Evolutionary conservation across 371 early-diverging fungal species (phyloP).

Genomic region (Sporodiniella umbellata): DNA sequence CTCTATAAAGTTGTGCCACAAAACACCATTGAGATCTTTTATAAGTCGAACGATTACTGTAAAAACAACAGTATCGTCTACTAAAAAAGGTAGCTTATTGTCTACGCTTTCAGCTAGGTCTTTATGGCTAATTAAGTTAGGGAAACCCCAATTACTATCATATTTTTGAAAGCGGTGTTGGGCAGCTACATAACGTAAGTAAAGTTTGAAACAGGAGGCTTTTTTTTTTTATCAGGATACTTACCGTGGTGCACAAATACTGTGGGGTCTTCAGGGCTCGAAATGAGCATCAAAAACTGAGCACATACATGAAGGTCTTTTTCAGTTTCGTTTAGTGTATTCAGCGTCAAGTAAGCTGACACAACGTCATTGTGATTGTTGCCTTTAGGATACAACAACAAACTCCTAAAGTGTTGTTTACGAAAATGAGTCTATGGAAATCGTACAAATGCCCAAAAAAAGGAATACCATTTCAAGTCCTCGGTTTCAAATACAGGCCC

Average conservation of each 20-base stretch:
- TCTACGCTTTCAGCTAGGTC: constrained; percentile 36
- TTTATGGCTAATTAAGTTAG: constrained; percentile 8
- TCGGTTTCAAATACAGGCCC: constrained; percentile 53
- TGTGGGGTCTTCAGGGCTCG: constrained; percentile 67
- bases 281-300: constrained; percentile 74
- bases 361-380: constrained; percentile 62
- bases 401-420: constrained; percentile 51
- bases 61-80: constrained; percentile 61
- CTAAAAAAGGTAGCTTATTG: constrained; percentile 52
- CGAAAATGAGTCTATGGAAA: background rate
- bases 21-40: constrained; percentile 84
- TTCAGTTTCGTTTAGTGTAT: constrained; percentile 66
- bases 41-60: constrained; percentile 73
- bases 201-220: background rate
- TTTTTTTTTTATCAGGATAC: background rate
- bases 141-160: constrained; percentile 48
- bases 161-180: constrained; percentile 74
- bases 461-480: constrained; percentile 48
- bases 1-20: constrained; percentile 93
- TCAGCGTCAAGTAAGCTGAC: constrained; percentile 78
- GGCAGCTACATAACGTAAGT: constrained; percentile 30
- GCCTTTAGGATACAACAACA: constrained; percentile 87
- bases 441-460: background rate
- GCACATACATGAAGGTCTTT: constrained; percentile 76
- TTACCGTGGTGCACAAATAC: constrained; percentile 31